Evolutionary conservation across 306 rosid species (phyloP), one percentile per base, ranked within the genome.

Genomic region (Corylus avellana): DNA sequence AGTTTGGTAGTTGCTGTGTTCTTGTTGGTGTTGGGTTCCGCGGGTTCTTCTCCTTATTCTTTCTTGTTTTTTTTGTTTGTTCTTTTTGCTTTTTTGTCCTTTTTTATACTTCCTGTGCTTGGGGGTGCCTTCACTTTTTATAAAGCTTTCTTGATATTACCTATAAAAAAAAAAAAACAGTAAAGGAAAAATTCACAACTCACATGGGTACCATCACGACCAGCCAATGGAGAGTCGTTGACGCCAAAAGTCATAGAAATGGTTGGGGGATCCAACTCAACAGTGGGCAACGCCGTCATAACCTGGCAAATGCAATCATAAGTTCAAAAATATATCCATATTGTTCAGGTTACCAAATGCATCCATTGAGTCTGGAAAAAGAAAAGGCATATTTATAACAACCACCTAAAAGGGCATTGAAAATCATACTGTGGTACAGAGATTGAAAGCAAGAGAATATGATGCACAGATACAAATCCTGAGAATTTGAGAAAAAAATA

Each of bases 181-280:
- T 22, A 22, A 79, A 44, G 44, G 64, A 77, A 78, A 84, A 77
- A 77, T 48, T 59, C 79, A 86, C 73, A 62, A 84, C 94, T 91
- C 90, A 92, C 98, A 88, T 95, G 99, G 76, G 92, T 78, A 49
- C 98, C 99, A 84, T 90, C 98, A 83, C 99, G 98, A 56, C 99
- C 98, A 58, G 99, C 99, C 80, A 95, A 88, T 32, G 99, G 99
- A 44, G 98, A 93, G 79, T 95, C 99, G 73, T 95, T 95, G 67
- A 95, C 99, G 83, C 97, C 98, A 88, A 95, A 95, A 53, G 97
- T 95, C 99, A 95, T 95, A 76, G 99, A 95, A 89, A 95, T 95
- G 29, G 99, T 95, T 18, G 98, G 99, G 58, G 99, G 99, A 75
- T 95, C 99, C 93, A 95, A 89, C 79, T 85, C 98, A 86, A 95